A percentile compares a stretch with the other conserved stretches of the same genome.
Conservation (phyloP, 306 rosid genomes). For the Cucumis sativus region DNA sequence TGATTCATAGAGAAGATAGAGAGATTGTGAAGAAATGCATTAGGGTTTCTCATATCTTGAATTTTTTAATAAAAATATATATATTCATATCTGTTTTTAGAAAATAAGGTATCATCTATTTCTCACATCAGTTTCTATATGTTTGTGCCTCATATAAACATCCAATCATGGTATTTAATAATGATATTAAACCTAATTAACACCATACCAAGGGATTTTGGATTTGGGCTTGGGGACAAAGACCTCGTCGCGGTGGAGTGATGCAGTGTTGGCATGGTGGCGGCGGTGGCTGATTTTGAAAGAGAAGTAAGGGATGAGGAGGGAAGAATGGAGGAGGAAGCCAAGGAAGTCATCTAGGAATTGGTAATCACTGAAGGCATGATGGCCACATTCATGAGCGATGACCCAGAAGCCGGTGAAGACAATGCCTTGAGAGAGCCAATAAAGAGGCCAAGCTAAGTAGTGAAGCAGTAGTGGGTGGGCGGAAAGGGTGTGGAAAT, state of each 20-base stretch:
- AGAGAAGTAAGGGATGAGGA: slow-evolving; percentile 63
- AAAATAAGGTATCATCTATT: no score
- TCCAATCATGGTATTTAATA: no score
- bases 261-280: slow-evolving; percentile 63
- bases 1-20: no score
- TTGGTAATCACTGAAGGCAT: slow-evolving; percentile 63
- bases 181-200: no score
- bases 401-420: slow-evolving; percentile 63
- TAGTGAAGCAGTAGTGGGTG: slow-evolving; percentile 20
- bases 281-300: slow-evolving; percentile 70
- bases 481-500: slow-evolving; percentile 35
- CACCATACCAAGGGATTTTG: not conserved
- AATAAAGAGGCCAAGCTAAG: slow-evolving; percentile 53
- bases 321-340: slow-evolving; percentile 38
- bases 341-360: slow-evolving; percentile 46
- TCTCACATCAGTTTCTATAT: no score
- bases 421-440: slow-evolving; percentile 49
- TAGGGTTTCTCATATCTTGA: no score
- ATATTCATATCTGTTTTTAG: no score
- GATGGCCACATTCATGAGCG: slow-evolving; percentile 86
- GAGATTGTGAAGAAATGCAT: no score
- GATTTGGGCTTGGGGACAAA: slow-evolving; percentile 58
- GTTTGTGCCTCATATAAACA: no score
- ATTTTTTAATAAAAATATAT: no score
- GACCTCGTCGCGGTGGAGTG: slow-evolving; percentile 56